A percentile compares a stretch with the other conserved stretches of the same genome.
These are phyloP conservation scores for Penicillium manginii DNA, from an alignment of 495 filamentous ascomycete species.

Conservation along the genomic window DNA sequence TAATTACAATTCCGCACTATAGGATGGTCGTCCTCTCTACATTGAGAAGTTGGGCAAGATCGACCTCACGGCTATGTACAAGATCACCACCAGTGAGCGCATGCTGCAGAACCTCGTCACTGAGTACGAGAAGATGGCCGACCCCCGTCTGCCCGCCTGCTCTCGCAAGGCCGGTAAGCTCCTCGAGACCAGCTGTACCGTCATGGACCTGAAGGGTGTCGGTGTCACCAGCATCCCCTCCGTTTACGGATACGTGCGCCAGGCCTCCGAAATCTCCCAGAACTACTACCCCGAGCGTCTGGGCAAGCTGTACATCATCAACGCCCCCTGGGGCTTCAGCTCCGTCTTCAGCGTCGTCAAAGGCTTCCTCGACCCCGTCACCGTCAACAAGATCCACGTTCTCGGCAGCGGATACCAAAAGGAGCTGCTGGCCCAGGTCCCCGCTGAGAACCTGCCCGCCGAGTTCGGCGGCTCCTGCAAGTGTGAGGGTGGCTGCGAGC, in stretches of 20 bases:
- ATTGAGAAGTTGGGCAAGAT: constrained; percentile 96
- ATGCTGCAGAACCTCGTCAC: constrained; percentile 95
- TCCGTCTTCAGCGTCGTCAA: constrained; percentile 83
- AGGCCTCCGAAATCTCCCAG: constrained; percentile 82
- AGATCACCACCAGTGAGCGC: constrained; percentile 88
- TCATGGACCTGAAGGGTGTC: constrained; percentile 96
- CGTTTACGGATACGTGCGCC: constrained; percentile 83
- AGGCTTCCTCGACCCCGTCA: constrained; percentile 93
- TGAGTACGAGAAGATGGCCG: constrained; percentile 94
- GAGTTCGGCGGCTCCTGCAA: constrained; percentile 83
- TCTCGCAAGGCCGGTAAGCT: constrained; percentile 87
- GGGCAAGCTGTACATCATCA: constrained; percentile 91
- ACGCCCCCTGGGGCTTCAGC: constrained; percentile 93
- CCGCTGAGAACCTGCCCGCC: constrained; percentile 86
- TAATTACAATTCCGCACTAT: neutral
- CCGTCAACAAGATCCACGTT: constrained; percentile 93
- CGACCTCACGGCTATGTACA: constrained; percentile 85
- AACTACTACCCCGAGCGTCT: constrained; percentile 99
- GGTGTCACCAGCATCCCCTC: constrained; percentile 76
- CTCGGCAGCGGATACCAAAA: constrained; percentile 79
- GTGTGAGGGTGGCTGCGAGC: constrained; percentile 80
- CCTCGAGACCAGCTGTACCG: constrained; percentile 94
- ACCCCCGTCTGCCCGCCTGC: constrained; percentile 93
- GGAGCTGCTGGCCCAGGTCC: constrained; percentile 82
- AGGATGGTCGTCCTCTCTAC: constrained; percentile 97